These are phyloP conservation scores for Abrus pulchellus DNA, from an alignment of 306 rosid genomes.

Conservation along the genomic window DNA sequence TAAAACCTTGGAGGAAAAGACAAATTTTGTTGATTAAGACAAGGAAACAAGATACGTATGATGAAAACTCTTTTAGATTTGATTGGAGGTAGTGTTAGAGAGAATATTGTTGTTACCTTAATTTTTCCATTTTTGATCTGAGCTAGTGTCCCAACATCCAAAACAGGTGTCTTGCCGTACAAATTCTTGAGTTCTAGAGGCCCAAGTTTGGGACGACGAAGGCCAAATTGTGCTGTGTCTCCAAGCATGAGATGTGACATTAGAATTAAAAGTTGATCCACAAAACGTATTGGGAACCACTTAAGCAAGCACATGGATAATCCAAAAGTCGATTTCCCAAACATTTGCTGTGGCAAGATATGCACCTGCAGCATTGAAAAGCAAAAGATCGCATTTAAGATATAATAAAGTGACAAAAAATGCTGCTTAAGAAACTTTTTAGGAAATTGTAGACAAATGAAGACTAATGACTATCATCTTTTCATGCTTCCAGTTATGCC, in stretches of 20 bases:
- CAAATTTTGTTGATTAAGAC: conserved; percentile 41
- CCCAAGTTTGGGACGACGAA: conserved; percentile 81
- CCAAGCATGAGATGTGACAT: conserved; percentile 84
- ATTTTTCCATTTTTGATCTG: conserved; percentile 82
- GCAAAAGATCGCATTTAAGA: not conserved
- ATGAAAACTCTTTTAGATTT: conserved; percentile 25
- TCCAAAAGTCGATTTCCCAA: conserved; percentile 97
- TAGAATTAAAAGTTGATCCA: conserved; percentile 80
- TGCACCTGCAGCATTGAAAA: conserved; percentile 72
- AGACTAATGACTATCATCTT: conserved; percentile 44
- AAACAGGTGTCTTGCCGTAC: conserved; percentile 90
- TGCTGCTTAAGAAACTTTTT: conserved; percentile 42
- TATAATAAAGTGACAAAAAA: not conserved
- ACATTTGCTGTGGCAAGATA: conserved; percentile 87
- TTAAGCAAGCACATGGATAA: conserved; percentile 86
- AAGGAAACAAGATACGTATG: conserved; percentile 36
- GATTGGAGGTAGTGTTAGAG: conserved; percentile 26
- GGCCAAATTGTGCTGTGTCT: conserved; percentile 82
- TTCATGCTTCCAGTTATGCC: conserved; percentile 51
- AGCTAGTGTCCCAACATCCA: conserved; percentile 90
- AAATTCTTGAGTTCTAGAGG: conserved; percentile 84
- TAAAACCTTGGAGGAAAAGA: not conserved
- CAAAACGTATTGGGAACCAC: conserved; percentile 82
- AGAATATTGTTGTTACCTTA: conserved; percentile 61
- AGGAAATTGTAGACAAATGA: conserved; percentile 50